phyloP scores from a whole-genome alignment of 352 stramenopile genomes.

The Poterioochromonas sp. region DNA sequence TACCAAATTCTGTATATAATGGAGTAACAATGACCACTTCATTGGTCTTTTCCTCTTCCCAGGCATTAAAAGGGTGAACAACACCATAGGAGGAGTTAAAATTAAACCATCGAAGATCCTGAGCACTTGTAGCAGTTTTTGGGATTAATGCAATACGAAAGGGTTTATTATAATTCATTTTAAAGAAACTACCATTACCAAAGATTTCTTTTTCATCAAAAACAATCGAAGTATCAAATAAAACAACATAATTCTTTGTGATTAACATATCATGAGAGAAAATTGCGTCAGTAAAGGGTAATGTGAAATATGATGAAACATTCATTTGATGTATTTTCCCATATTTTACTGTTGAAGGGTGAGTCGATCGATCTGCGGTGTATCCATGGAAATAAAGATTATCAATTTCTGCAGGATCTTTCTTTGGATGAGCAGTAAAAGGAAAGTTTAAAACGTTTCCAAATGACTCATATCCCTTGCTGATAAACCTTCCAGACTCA shows the following conservation, averaged over 20 bases:
- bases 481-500: constrained; percentile 42
- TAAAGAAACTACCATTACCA: neutral
- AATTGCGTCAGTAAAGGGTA: neutral
- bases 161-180: neutral
- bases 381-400: too few species aligned
- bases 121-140: neutral
- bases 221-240: constrained; percentile 24
- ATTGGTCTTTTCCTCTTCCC: constrained; percentile 21
- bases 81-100: neutral
- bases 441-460: neutral
- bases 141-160: neutral
- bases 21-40: constrained; percentile 23
- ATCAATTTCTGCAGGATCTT: neutral
- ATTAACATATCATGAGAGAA: constrained; percentile 35
- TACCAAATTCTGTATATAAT: neutral
- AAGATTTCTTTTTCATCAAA: constrained; percentile 26
- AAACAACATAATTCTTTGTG: constrained; percentile 34
- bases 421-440: neutral
- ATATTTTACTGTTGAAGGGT: neutral
- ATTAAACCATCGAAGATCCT: constrained; percentile 2
- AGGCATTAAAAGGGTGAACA: constrained; percentile 33
- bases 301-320: neutral
- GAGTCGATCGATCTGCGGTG: neutral
- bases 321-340: neutral
- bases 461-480: constrained; percentile 38